phyloP scores from a whole-genome alignment of 2,329 filamentous ascomycete genomes.

The Alternaria panax region DNA sequence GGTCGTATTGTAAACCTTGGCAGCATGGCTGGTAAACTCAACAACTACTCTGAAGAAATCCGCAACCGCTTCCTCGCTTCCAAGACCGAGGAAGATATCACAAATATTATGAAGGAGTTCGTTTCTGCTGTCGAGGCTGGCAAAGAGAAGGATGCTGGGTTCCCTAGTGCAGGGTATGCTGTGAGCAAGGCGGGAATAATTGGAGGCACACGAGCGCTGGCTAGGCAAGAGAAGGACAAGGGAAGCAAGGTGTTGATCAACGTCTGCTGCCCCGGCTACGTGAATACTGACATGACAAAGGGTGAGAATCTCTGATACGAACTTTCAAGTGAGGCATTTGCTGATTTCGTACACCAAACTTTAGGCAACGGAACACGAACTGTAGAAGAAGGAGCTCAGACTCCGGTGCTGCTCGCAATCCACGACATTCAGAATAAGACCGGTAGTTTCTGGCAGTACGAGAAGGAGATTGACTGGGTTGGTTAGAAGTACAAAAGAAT shows the following conservation, averaged over 20 bases:
- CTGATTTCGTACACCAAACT: background rate
- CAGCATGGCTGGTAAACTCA: constrained; percentile 55
- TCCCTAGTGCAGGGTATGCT: constrained; percentile 60
- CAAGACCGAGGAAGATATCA: constrained; percentile 54
- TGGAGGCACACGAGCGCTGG: constrained; percentile 52
- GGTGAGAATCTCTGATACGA: constrained; percentile 7
- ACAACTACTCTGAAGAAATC: constrained; percentile 56
- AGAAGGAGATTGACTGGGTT: constrained; percentile 47
- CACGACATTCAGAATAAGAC: constrained; percentile 47
- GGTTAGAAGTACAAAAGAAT: constrained; percentile 40
- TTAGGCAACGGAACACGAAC: constrained; percentile 45
- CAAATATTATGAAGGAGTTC: constrained; percentile 60
- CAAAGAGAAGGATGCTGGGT: constrained; percentile 57
- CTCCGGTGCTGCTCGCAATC: constrained; percentile 54
- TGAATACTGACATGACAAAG: constrained; percentile 58
- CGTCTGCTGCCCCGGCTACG: constrained; percentile 55
- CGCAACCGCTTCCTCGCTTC: constrained; percentile 53
- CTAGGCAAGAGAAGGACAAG: constrained; percentile 42
- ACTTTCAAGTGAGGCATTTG: background rate
- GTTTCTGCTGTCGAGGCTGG: constrained; percentile 55
- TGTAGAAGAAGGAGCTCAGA: constrained; percentile 55
- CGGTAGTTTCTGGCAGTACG: constrained; percentile 53
- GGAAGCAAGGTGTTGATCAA: constrained; percentile 50
- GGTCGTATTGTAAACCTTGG: constrained; percentile 60
- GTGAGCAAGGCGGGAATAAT: constrained; percentile 57